phyloP scores from a whole-genome alignment of 768 basidiomycete genomes.

The Collybiopsis confluens region DNA sequence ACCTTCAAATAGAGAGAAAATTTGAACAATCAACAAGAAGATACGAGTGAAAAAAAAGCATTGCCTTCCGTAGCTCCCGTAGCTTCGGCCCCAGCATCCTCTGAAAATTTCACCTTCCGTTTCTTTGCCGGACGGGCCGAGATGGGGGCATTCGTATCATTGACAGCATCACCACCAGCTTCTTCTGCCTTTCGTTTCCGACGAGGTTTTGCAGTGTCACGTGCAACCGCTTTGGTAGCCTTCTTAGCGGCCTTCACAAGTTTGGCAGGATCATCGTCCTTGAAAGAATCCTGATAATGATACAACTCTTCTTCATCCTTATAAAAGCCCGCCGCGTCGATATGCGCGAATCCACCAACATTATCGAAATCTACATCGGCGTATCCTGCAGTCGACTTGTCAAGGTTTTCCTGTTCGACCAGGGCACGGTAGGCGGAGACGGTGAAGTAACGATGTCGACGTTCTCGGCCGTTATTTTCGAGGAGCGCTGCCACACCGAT shows the following conservation, averaged over 20 bases:
- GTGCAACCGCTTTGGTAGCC: constrained; percentile 53
- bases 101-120: not conserved
- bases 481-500: constrained; percentile 65
- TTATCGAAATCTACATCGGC: constrained; percentile 41
- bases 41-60: too few relatives aligned
- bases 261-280: constrained; percentile 24
- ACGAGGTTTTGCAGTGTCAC: constrained; percentile 15
- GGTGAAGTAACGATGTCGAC: constrained; percentile 82
- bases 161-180: constrained; percentile 14
- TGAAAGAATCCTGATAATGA: constrained; percentile 48
- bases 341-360: constrained; percentile 50
- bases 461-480: constrained; percentile 83
- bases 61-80: not conserved
- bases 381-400: constrained; percentile 41
- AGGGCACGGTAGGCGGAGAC: constrained; percentile 61
- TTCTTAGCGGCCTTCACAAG: constrained; percentile 23
- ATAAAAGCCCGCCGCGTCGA: constrained; percentile 54
- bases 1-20: too few relatives aligned
- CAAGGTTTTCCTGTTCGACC: constrained; percentile 61
- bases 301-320: constrained; percentile 34
- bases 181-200: constrained; percentile 2
- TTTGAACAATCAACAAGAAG: too few relatives aligned
- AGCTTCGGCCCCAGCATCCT: not conserved
- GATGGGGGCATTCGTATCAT: not conserved
- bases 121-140: not conserved